Conservation (phyloP, 2,329 filamentous ascomycete species). For the Balansia obtecta region DNA sequence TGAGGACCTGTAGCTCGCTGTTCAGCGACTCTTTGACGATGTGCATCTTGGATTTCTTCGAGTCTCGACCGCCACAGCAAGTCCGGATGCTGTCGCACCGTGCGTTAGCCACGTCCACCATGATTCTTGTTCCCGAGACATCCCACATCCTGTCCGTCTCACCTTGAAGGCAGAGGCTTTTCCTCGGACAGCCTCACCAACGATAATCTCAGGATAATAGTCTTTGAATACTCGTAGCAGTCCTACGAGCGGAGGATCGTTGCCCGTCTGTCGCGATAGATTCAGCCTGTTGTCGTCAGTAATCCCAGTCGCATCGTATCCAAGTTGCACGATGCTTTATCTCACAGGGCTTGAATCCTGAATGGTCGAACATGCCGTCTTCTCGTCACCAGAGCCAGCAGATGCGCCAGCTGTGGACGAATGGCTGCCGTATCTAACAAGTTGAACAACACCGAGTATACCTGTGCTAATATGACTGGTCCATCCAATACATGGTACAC, state of each 20-base stretch:
- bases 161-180: conserved; percentile 51
- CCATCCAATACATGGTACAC: conserved; percentile 60
- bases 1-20: conserved; percentile 22
- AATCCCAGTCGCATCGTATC: not conserved
- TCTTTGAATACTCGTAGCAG: conserved; percentile 77
- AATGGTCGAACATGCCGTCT: conserved; percentile 76
- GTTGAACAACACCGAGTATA: conserved; percentile 70
- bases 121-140: too few relatives aligned
- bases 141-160: conserved; percentile 3
- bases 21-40: conserved; percentile 34
- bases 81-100: conserved; percentile 50
- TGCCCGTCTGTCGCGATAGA: conserved; percentile 48
- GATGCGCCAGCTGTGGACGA: conserved; percentile 56
- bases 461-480: conserved; percentile 47
- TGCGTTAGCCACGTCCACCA: conserved; percentile 2
- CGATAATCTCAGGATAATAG: conserved; percentile 80
- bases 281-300: conserved; percentile 33
- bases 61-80: conserved; percentile 59
- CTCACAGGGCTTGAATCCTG: conserved; percentile 64
- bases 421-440: conserved; percentile 70
- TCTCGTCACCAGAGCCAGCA: conserved; percentile 67
- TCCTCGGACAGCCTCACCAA: conserved; percentile 52
- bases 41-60: conserved; percentile 50
- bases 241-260: conserved; percentile 62
- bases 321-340: conserved; percentile 1